Conservation (phyloP, 2,329 filamentous ascomycete species). For the Aspergillus sp. region DNA sequence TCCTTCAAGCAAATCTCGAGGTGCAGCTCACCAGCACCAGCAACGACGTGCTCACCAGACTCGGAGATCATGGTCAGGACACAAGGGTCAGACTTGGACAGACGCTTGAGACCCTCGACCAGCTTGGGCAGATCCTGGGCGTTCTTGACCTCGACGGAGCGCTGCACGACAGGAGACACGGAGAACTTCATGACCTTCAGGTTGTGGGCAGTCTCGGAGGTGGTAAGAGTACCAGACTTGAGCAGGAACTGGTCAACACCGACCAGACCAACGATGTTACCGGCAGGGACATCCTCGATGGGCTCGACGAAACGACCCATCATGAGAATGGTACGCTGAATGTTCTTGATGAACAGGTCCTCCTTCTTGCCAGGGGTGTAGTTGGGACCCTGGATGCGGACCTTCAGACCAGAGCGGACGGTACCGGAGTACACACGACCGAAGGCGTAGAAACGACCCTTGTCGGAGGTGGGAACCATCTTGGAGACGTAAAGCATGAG, state of each 20-base stretch:
- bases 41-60: slow-evolving; percentile 98
- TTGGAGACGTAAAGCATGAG: slow-evolving; percentile 99
- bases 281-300: slow-evolving; percentile 97
- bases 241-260: slow-evolving; percentile 99
- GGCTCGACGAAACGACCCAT: slow-evolving; percentile 99
- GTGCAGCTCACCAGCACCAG: slow-evolving; percentile 98
- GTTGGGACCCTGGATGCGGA: slow-evolving; percentile 99
- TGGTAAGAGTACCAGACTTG: slow-evolving; percentile 99
- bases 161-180: slow-evolving; percentile 96
- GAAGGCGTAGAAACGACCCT: slow-evolving; percentile 99
- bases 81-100: slow-evolving; percentile 99
- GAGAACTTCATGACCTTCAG: slow-evolving; percentile 99
- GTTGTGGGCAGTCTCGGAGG: slow-evolving; percentile 97
- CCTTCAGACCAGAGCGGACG: slow-evolving; percentile 95
- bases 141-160: slow-evolving; percentile 99
- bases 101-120: slow-evolving; percentile 99
- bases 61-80: slow-evolving; percentile 86
- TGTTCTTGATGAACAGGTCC: slow-evolving; percentile 97
- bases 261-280: slow-evolving; percentile 99
- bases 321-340: slow-evolving; percentile 99
- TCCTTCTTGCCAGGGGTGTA: slow-evolving; percentile 98
- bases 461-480: slow-evolving; percentile 99
- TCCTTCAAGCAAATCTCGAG: slow-evolving; percentile 99
- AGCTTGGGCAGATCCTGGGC: slow-evolving; percentile 99
- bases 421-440: slow-evolving; percentile 99